phyloP scores from a whole-genome alignment of 768 basidiomycete genomes.

The Tylopilus rubrobrunneus region DNA sequence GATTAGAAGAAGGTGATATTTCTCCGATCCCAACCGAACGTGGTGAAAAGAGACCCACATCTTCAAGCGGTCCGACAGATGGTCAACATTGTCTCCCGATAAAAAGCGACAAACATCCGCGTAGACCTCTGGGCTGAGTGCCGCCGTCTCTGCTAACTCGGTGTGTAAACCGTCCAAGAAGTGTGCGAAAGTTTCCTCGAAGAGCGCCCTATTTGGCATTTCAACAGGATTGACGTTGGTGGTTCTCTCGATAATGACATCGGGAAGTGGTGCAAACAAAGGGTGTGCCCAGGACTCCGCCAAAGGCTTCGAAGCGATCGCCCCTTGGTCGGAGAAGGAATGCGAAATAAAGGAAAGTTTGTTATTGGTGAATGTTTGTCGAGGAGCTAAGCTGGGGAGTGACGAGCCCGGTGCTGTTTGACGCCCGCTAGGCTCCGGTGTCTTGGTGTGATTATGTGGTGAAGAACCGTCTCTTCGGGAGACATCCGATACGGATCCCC shows the following conservation, averaged over 20 bases:
- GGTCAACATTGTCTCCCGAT: conserved; percentile 29
- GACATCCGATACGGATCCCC: conserved; percentile 23
- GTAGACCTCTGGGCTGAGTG: conserved; percentile 53
- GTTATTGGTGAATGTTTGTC: conserved; percentile 20
- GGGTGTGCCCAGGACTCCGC: conserved; percentile 60
- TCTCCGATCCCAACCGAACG: conserved; percentile 57
- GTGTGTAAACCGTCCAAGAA: conserved; percentile 51
- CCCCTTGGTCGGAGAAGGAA: conserved; percentile 37
- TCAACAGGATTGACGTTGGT: conserved; percentile 49
- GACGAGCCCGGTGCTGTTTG: conserved; percentile 16
- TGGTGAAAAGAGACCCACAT: conserved; percentile 61
- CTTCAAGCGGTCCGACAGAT: conserved; percentile 39
- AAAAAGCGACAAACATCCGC: conserved; percentile 47
- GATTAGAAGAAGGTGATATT: conserved; percentile 52
- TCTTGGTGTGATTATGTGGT: conserved; percentile 9
- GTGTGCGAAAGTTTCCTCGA: conserved; percentile 44
- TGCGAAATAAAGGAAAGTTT: conserved; percentile 45
- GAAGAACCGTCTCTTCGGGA: conserved; percentile 19
- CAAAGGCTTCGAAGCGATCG: conserved; percentile 37
- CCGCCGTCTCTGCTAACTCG: conserved; percentile 58
- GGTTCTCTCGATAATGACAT: conserved; percentile 53
- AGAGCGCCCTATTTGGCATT: conserved; percentile 54
- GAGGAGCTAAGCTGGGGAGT: conserved; percentile 22
- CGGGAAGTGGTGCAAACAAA: conserved; percentile 58
- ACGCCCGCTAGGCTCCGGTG: conserved; percentile 26